phyloP scores from a whole-genome alignment of 805 yeast genomes.

The Candida suzukii region DNA sequence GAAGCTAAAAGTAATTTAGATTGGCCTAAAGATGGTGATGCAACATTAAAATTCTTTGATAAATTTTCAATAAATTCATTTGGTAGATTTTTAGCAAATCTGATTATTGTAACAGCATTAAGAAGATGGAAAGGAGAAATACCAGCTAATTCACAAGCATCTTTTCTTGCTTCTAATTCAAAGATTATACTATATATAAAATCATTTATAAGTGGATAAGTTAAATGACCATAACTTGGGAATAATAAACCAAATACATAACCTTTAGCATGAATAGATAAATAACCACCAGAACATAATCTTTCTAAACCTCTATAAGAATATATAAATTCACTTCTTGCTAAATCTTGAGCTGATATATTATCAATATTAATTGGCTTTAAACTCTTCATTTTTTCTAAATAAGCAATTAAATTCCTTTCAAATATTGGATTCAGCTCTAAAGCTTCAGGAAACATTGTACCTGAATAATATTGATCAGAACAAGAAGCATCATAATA shows the following conservation, averaged over 20 bases:
- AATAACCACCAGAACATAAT: not conserved
- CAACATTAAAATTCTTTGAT: conserved; percentile 31
- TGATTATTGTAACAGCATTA: conserved; percentile 38
- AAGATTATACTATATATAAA: conserved; percentile 66
- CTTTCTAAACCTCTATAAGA: too few species aligned
- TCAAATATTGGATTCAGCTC: too few species aligned
- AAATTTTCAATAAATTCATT: conserved; percentile 33
- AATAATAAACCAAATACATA: conserved; percentile 49
- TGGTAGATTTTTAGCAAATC: conserved; percentile 36
- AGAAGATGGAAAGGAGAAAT: conserved; percentile 46
- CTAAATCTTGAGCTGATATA: too few species aligned
- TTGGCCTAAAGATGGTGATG: conserved; percentile 50
- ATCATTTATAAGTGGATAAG: conserved; percentile 40
- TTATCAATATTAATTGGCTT: too few species aligned
- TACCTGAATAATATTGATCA: conserved; percentile 19
- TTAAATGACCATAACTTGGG: not conserved
- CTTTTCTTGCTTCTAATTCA: conserved; percentile 59
- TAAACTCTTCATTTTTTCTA: too few species aligned
- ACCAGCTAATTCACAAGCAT: conserved; percentile 67
- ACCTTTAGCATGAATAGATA: conserved; percentile 18
- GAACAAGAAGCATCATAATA: conserved; percentile 24
- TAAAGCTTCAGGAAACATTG: conserved; percentile 19
- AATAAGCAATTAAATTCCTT: too few species aligned
- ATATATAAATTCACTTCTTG: too few species aligned
- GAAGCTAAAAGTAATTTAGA: conserved; percentile 59